Conservation (phyloP, 257 asterid genomes). For the Cruciata laevipes region DNA sequence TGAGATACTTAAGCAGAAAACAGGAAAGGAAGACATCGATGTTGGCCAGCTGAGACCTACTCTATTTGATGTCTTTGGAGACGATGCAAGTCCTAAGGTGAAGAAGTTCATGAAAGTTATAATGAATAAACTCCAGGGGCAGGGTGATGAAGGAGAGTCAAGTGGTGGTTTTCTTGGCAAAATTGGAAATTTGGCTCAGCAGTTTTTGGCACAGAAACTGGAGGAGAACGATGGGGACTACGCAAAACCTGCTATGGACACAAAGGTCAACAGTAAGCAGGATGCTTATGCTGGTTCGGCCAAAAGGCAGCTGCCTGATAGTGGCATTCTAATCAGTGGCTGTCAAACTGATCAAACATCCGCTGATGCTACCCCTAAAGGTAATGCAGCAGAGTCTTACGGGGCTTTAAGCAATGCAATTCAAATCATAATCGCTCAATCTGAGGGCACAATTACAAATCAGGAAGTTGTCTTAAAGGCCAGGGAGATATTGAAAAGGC, state of each 20-base stretch:
- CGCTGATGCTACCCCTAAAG: slow-evolving; percentile 73
- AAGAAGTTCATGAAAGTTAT: slow-evolving; percentile 92
- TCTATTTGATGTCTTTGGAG: slow-evolving; percentile 77
- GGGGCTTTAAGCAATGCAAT: slow-evolving; percentile 93
- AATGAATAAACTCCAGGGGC: slow-evolving; percentile 46
- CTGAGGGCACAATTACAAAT: slow-evolving; percentile 57
- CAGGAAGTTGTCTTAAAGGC: slow-evolving; percentile 68
- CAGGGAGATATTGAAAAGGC: slow-evolving; percentile 58
- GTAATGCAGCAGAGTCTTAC: slow-evolving; percentile 56
- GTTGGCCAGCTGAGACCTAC: slow-evolving; percentile 90
- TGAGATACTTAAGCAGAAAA: slow-evolving; percentile 79
- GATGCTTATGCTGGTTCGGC: slow-evolving; percentile 71
- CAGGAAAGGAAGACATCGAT: slow-evolving; percentile 85
- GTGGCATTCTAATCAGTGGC: slow-evolving; percentile 78
- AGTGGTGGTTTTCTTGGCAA: slow-evolving; percentile 63
- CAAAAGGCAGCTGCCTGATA: slow-evolving; percentile 48
- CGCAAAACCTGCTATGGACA: slow-evolving; percentile 65
- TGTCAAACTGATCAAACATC: slow-evolving; percentile 89
- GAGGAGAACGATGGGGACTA: slow-evolving; percentile 63
- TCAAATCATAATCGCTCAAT: slow-evolving; percentile 59
- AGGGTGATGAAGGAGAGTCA: slow-evolving; percentile 22
- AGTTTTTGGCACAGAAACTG: slow-evolving; percentile 72
- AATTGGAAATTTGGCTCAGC: slow-evolving; percentile 75
- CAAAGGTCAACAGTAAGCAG: slow-evolving; percentile 53
- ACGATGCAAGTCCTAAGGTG: slow-evolving; percentile 92